A percentile compares a stretch with the other conserved stretches of the same genome.
Evolutionary conservation across 495 filamentous ascomycete species (phyloP).

Genomic region (Eremomyces bilateralis): DNA sequence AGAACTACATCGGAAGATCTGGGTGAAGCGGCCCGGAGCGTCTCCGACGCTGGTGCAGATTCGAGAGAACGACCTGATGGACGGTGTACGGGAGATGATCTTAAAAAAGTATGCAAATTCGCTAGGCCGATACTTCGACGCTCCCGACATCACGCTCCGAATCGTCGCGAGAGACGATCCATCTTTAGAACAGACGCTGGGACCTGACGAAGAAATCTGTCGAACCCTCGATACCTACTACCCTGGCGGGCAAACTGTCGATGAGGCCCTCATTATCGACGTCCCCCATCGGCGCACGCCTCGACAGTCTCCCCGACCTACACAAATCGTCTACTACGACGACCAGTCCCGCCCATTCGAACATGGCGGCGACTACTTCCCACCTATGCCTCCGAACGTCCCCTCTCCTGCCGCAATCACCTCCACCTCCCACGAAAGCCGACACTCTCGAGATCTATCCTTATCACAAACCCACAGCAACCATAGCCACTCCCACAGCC

Average conservation of each 20-base stretch:
- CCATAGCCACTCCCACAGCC: conserved; percentile 20
- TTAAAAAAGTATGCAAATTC: conserved; percentile 86
- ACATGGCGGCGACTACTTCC: conserved; percentile 68
- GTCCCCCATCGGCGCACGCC: conserved; percentile 67
- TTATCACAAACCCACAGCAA: conserved; percentile 15
- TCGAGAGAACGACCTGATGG: conserved; percentile 73
- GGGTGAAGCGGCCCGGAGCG: conserved; percentile 69
- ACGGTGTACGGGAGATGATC: conserved; percentile 85
- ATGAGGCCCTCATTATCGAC: conserved; percentile 84
- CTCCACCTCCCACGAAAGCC: conserved; percentile 12
- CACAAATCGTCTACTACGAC: conserved; percentile 31
- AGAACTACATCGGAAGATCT: conserved; percentile 65
- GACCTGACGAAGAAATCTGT: conserved; percentile 69
- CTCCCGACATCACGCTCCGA: conserved; percentile 61
- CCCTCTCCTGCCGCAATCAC: conserved; percentile 18
- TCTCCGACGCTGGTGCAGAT: conserved; percentile 78
- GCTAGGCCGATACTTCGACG: conserved; percentile 66
- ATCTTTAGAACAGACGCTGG: conserved; percentile 42
- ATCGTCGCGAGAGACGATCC: conserved; percentile 31
- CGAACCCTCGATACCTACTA: conserved; percentile 65
- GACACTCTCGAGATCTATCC: too few relatives aligned
- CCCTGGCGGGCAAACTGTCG: conserved; percentile 69
- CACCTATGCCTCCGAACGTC: conserved; percentile 46
- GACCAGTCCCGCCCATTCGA: conserved; percentile 50
- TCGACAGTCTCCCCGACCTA: conserved; percentile 50